phyloP scores from a whole-genome alignment of 1,139 yeast genomes.

The Sugiyamaella novakii region DNA sequence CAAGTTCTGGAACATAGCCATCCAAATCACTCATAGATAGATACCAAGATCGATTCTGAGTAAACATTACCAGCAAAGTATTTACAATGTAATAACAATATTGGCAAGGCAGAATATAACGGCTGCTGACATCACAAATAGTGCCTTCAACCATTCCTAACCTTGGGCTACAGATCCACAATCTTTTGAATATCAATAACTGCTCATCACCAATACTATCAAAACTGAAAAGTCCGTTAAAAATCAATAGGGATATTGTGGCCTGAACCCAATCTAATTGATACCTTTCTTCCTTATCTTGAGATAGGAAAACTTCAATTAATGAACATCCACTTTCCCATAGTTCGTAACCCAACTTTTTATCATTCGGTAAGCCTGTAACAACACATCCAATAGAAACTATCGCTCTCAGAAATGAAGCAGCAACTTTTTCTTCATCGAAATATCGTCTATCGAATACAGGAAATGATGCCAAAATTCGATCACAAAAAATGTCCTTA shows the following conservation, averaged over 20 bases:
- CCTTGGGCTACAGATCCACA: slow-evolving; percentile 15
- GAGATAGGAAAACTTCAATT: slow-evolving; percentile 18
- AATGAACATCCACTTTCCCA: slow-evolving; percentile 22
- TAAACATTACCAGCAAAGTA: slow-evolving; percentile 15
- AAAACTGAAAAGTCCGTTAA: slow-evolving; percentile 18
- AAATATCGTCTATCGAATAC: slow-evolving; percentile 14
- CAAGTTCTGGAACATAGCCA: slow-evolving; percentile 12
- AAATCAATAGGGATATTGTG: slow-evolving; percentile 14
- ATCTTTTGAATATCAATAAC: slow-evolving; percentile 14
- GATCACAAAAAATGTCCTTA: slow-evolving; percentile 22
- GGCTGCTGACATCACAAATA: slow-evolving; percentile 2
- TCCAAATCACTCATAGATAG: slow-evolving; percentile 10
- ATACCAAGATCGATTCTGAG: slow-evolving; percentile 14
- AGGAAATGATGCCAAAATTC: slow-evolving; percentile 19
- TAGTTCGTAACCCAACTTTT: slow-evolving; percentile 19
- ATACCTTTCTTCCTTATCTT: slow-evolving; percentile 11
- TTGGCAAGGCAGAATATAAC: slow-evolving; percentile 8
- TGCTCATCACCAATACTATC: slow-evolving; percentile 18
- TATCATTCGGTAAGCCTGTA: slow-evolving; percentile 21
- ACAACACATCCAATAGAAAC: slow-evolving; percentile 22
- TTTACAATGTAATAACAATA: slow-evolving; percentile 18
- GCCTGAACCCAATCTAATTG: slow-evolving; percentile 21
- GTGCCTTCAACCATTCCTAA: slow-evolving; percentile 5
- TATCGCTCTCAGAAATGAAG: slow-evolving; percentile 19
- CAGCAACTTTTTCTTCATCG: slow-evolving; percentile 22